Evolutionary conservation across 192 early-diverging fungal species (phyloP).

Genomic region (Coemansia sp.): DNA sequence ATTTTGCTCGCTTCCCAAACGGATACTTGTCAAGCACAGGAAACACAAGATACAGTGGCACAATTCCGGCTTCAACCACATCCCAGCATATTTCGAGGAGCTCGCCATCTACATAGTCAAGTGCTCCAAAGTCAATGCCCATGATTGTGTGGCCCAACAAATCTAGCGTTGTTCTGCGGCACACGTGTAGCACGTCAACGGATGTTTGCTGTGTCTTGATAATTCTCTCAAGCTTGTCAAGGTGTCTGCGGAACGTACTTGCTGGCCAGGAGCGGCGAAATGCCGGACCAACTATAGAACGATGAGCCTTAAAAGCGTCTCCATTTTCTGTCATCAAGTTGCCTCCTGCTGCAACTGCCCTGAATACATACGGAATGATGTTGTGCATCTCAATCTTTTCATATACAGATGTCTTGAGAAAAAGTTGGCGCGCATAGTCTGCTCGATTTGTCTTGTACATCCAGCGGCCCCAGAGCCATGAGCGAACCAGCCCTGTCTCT

Average conservation of each 20-base stretch:
- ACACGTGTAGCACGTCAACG: constrained; percentile 36
- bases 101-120: constrained; percentile 45
- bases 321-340: constrained; percentile 54
- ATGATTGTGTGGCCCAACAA: constrained; percentile 49
- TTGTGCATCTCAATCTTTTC: constrained; percentile 53
- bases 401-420: constrained; percentile 41
- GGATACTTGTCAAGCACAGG: constrained; percentile 54
- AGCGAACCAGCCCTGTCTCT: constrained; percentile 33
- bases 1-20: constrained; percentile 35
- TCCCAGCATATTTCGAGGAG: constrained; percentile 51
- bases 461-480: constrained; percentile 52
- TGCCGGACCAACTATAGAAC: constrained; percentile 43
- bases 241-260: constrained; percentile 29
- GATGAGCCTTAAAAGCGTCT: constrained; percentile 46
- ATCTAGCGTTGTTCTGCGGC: constrained; percentile 46
- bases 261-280: constrained; percentile 53
- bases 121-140: constrained; percentile 50
- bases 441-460: constrained; percentile 56
- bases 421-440: constrained; percentile 50
- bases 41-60: constrained; percentile 53
- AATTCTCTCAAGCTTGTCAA: constrained; percentile 34
- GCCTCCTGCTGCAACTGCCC: constrained; percentile 46
- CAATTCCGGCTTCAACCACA: constrained; percentile 44
- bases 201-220: constrained; percentile 9
- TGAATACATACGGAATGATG: constrained; percentile 44